Conservation (phyloP, 2,329 filamentous ascomycete species). For the Atkinsonella hypoxylon region DNA sequence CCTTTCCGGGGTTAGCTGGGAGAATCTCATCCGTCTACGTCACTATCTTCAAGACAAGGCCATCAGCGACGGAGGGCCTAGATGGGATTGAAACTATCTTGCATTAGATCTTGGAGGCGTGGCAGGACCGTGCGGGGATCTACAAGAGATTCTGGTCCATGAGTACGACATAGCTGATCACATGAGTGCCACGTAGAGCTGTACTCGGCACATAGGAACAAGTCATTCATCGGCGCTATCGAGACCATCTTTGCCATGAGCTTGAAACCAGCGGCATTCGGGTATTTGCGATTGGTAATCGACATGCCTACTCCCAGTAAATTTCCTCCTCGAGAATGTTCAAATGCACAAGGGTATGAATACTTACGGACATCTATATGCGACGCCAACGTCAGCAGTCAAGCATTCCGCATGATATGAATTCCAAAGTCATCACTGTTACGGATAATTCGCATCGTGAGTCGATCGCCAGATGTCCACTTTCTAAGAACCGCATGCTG, state of each 20-base stretch:
- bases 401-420: too few relatives aligned
- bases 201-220: neutral
- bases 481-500: too few relatives aligned
- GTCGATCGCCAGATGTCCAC: too few relatives aligned
- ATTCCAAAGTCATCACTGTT: too few relatives aligned
- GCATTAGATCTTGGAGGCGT: neutral
- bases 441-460: too few relatives aligned
- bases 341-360: too few relatives aligned
- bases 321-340: too few relatives aligned
- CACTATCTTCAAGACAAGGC: neutral
- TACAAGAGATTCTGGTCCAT: neutral
- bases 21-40: conserved; percentile 1
- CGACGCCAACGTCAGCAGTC: too few relatives aligned
- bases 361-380: too few relatives aligned
- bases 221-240: neutral
- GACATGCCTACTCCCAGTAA: too few relatives aligned
- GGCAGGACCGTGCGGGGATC: neutral
- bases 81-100: neutral
- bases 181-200: neutral
- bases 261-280: neutral
- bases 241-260: neutral
- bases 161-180: too few relatives aligned
- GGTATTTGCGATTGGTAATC: neutral
- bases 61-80: neutral
- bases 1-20: neutral